Evolutionary conservation across 805 yeast genomes (phyloP), one percentile per base, ranked within the genome.

Genomic region (Saturnispora dispora): DNA sequence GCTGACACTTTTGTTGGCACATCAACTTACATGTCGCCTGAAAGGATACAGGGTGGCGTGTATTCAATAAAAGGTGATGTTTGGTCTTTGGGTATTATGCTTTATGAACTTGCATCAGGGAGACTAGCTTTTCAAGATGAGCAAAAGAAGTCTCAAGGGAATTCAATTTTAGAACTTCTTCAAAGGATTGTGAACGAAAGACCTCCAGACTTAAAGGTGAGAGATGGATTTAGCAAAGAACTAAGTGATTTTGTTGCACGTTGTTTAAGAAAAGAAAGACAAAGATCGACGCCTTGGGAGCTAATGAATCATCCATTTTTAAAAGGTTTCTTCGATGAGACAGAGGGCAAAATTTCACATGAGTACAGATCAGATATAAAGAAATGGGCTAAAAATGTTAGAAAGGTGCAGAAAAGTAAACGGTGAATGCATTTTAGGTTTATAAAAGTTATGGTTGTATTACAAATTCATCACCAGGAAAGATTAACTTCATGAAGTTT

Each of bases 1-100:
- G 99, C 97, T 0, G 96, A 93, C 61, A 93, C 99, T 0, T 93
- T 93, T 72, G 98, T 93, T 9, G 99, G 99, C 1, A 93, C 99
- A 0, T 88, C 96, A 1, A 88, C 95, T 0, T 93, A 93, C 64
- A 93, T 93, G 95, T 86, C 96, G 1, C 99, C 99, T 0, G 99
- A 93, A 61, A 76, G 99, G 55, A 91, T 93, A 51, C 96, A 89
- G 68, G 99, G 99, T 18, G 88, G 87, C 42, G 83, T 83, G 9
- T 93, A 93, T 68, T 85, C 96, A 8, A 83, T 90, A n/a, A 89
- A 90, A 58, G 91, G 96, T 37, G 99, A 93, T 65, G 91, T 93
- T 11, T 93, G 99, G 99, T 88, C 97, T 0, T 70, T 90, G 57
- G 99, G 99, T 1, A 71, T 93, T 44, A 85, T 90, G 83, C 72